Percentiles rank a stretch among this genome's conserved stretches.
phyloP scores from a whole-genome alignment of 2,329 filamentous ascomycete species.

The Amylocarpus encephaloides region DNA sequence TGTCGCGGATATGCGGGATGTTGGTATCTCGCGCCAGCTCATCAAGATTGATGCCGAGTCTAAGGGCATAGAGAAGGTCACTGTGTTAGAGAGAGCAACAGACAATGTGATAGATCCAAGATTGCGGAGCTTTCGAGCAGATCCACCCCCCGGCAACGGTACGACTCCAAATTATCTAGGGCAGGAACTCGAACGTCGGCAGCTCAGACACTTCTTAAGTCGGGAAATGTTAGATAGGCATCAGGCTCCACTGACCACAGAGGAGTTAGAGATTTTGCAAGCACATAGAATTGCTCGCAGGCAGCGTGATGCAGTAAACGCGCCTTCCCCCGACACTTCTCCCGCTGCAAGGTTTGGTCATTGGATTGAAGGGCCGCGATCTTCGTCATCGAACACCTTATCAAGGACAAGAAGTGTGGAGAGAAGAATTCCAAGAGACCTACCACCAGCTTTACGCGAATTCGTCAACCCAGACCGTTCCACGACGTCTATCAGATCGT shows the following conservation, averaged over 20 bases:
- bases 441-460: conserved; percentile 28
- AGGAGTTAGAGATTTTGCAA: conserved; percentile 51
- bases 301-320: conserved; percentile 30
- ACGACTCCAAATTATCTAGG: conserved; percentile 29
- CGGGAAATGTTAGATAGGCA: conserved; percentile 36
- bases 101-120: conserved; percentile 25
- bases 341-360: conserved; percentile 13
- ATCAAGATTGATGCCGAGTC: conserved; percentile 56
- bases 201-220: conserved; percentile 23
- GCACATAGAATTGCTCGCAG: conserved; percentile 49
- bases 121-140: conserved; percentile 22
- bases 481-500: conserved; percentile 28
- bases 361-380: conserved; percentile 12
- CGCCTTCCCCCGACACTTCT: conserved; percentile 15
- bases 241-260: conserved; percentile 45
- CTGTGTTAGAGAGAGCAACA: conserved; percentile 20
- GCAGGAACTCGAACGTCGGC: conserved; percentile 25
- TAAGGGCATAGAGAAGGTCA: conserved; percentile 38
- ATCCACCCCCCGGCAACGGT: conserved; percentile 18
- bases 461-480: conserved; percentile 28
- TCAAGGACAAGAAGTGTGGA: conserved; percentile 11
- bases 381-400: conserved; percentile 6
- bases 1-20: conserved; percentile 64
- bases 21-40: conserved; percentile 62
- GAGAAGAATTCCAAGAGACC: conserved; percentile 18